These are phyloP conservation scores for Monilinia fructicola DNA, from an alignment of 2,329 filamentous ascomycete genomes.

Conservation along the genomic window DNA sequence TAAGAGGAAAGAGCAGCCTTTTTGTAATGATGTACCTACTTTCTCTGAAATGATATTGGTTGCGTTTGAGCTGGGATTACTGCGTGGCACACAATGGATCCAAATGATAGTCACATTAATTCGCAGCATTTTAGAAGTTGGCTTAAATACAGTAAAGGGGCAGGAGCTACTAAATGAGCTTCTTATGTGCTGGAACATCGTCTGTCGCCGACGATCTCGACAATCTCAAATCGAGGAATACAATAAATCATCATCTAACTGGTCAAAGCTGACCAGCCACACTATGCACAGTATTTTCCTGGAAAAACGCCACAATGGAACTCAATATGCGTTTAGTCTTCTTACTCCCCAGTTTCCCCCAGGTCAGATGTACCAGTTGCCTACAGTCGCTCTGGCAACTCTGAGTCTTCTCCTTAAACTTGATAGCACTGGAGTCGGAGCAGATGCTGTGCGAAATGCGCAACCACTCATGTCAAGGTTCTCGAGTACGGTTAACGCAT, in stretches of 20 bases:
- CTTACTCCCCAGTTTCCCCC: constrained; percentile 30
- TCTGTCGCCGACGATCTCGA: constrained; percentile 29
- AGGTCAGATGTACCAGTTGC: constrained; percentile 26
- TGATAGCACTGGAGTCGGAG: neutral
- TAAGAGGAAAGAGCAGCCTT: constrained; percentile 31
- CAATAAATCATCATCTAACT: constrained; percentile 28
- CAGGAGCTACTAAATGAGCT: constrained; percentile 33
- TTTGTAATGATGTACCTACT: constrained; percentile 33
- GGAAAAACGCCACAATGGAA: constrained; percentile 26
- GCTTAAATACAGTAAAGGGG: constrained; percentile 20
- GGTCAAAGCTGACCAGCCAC: constrained; percentile 31
- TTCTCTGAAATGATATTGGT: constrained; percentile 36
- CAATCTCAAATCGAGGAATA: constrained; percentile 9
- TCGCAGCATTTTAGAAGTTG: constrained; percentile 25
- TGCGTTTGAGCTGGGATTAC: constrained; percentile 33
- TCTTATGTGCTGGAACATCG: constrained; percentile 39
- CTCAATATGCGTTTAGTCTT: constrained; percentile 28
- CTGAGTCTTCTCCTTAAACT: constrained; percentile 32
- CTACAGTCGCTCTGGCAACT: constrained; percentile 36
- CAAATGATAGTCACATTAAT: constrained; percentile 34
- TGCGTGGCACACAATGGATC: constrained; percentile 35
- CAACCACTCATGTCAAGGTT: constrained; percentile 12
- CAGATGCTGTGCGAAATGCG: neutral
- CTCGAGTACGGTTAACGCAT: constrained; percentile 2
- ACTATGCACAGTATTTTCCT: neutral